Evolutionary conservation across 441 rosid species (phyloP), one percentile per base, ranked within the genome.

Genomic region (Erodium texanum): DNA sequence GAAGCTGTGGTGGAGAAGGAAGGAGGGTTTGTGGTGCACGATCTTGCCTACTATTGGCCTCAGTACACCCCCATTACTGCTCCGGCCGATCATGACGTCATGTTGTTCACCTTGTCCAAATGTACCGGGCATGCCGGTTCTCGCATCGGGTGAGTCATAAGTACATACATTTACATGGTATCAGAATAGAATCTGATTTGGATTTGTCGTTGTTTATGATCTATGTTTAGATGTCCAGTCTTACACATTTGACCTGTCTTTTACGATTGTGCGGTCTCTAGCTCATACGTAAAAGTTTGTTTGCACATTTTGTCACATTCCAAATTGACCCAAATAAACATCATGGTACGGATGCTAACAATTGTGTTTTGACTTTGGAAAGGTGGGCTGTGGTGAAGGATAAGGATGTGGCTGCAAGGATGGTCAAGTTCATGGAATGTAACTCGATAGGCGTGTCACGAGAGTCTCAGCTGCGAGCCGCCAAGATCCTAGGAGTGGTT

Each of bases 81-180:
- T 15, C 79, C 77, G 48, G 89, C 87, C 4, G 91, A 87, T 64
- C 74, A 89, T 71, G 91, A 87, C 69, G 79, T 87, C 54, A 90
- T 87, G 97, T 82, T 93, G 16, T 93, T 93, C 69, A 90, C 98
- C 64, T 75, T 93, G 74, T 90, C 98, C 75, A 93, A 93, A 71
- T 71, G 86, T 88, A 86, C 93, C 0, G 98, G 98, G 16, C 97
- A 93, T 71, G 98, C 97, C 5, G 97, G 98, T 56, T 80, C 98
- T 48, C 86, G 98, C 48, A 86, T 93, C 18, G 98, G 98, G 98
- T 92, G 29, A 74, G 83, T 52, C 29, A n/a, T n/a, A n/a, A n/a
- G n/a, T n/a, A n/a, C n/a, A n/a, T n/a, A n/a, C n/a, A n/a, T n/a
- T n/a, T n/a, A n/a, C n/a, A n/a, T n/a, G n/a, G n/a, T n/a, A n/a